phyloP scores from a whole-genome alignment of 2,329 filamentous ascomycete genomes.

The Colletotrichum sp. region DNA sequence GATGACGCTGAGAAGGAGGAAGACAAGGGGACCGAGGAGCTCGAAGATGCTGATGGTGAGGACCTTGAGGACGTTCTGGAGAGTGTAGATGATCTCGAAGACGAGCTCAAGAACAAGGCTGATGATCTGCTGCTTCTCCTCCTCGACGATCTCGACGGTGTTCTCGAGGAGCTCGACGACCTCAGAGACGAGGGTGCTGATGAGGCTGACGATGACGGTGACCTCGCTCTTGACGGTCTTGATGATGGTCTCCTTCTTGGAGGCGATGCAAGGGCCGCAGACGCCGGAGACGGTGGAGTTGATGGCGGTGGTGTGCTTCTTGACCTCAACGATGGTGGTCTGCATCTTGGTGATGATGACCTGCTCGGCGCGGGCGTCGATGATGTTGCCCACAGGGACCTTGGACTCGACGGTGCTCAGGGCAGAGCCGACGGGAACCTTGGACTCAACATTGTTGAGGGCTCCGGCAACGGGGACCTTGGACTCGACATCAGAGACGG shows the following conservation, averaged over 20 bases:
- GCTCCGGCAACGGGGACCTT: background rate
- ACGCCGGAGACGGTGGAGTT: constrained; percentile 8
- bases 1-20: constrained; percentile 7
- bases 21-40: constrained; percentile 12
- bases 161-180: background rate
- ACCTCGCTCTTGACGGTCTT: constrained; percentile 11
- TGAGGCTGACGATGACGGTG: constrained; percentile 7
- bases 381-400: background rate
- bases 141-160: constrained; percentile 5
- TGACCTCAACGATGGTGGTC: constrained; percentile 6
- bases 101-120: constrained; percentile 4
- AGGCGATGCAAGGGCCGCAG: background rate
- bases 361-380: constrained; percentile 4
- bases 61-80: constrained; percentile 8
- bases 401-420: background rate
- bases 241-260: constrained; percentile 4
- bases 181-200: background rate
- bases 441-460: background rate
- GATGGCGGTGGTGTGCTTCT: constrained; percentile 13
- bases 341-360: constrained; percentile 7
- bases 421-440: background rate
- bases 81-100: constrained; percentile 4
- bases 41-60: constrained; percentile 17
- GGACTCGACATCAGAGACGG: background rate
- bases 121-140: constrained; percentile 15